These are phyloP conservation scores for Lepidium aucheri DNA, from an alignment of 345 rosid species.

Conservation along the genomic window DNA sequence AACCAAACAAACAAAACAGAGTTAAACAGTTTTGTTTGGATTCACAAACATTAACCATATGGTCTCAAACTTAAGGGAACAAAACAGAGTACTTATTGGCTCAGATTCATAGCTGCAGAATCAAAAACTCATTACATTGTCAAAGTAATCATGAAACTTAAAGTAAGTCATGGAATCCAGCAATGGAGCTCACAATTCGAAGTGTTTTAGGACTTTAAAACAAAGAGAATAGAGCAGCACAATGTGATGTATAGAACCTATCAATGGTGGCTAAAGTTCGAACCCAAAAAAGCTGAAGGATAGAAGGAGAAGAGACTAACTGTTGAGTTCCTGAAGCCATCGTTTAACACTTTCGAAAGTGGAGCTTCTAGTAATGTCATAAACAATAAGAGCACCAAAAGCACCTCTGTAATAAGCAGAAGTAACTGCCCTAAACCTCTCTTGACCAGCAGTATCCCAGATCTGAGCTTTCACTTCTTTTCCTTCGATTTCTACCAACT, in stretches of 20 bases:
- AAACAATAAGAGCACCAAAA: slow-evolving; percentile 81
- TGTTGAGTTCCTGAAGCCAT: slow-evolving; percentile 80
- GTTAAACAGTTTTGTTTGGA: background rate
- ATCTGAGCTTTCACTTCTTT: slow-evolving; percentile 92
- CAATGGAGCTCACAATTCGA: background rate
- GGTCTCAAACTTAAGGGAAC: background rate
- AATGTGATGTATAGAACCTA: background rate
- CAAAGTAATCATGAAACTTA: too few relatives aligned
- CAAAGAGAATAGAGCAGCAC: background rate
- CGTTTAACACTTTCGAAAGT: slow-evolving; percentile 80
- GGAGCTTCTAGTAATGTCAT: slow-evolving; percentile 64
- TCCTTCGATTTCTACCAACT: slow-evolving; percentile 72
- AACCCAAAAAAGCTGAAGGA: background rate
- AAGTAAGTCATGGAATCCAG: background rate
- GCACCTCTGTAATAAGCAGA: slow-evolving; percentile 97
- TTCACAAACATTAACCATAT: background rate
- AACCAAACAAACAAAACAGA: background rate
- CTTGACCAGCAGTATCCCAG: slow-evolving; percentile 99
- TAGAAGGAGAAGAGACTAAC: slow-evolving; percentile 34
- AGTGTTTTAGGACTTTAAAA: background rate
- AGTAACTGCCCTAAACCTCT: slow-evolving; percentile 89
- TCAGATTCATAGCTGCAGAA: too few relatives aligned
- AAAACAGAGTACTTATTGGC: background rate
- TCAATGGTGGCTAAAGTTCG: background rate
- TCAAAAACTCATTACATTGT: too few relatives aligned